A percentile compares a stretch with the other conserved stretches of the same genome.
phyloP scores from a whole-genome alignment of 371 early-diverging fungal genomes.

The Actinomortierella wolfii region DNA sequence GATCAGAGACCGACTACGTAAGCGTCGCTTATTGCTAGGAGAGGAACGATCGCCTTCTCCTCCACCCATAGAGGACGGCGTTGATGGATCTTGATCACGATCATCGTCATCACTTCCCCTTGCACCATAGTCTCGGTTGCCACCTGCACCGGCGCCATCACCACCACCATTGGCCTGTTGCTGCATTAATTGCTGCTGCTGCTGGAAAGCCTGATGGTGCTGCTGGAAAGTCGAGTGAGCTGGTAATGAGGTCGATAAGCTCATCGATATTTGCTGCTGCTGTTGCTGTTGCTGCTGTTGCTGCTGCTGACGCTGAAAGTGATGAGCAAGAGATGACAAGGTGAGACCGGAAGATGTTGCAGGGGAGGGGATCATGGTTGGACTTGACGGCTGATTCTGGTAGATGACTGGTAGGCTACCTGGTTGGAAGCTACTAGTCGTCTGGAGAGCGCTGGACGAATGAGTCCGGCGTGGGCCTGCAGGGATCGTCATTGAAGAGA shows the following conservation, averaged over 20 bases:
- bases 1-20: too few relatives aligned
- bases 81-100: too few relatives aligned
- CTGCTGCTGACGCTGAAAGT: conserved; percentile 28
- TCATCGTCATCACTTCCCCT: too few relatives aligned
- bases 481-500: conserved; percentile 3
- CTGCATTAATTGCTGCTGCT: too few relatives aligned
- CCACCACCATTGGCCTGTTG: too few relatives aligned
- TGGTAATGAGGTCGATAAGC: neutral
- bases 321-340: conserved; percentile 32
- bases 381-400: conserved; percentile 19
- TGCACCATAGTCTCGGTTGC: too few relatives aligned
- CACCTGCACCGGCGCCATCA: too few relatives aligned
- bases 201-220: too few relatives aligned
- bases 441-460: conserved; percentile 14
- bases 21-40: too few relatives aligned
- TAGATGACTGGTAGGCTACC: conserved; percentile 38
- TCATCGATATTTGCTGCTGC: conserved; percentile 7
- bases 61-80: too few relatives aligned
- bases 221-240: neutral
- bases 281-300: conserved; percentile 20
- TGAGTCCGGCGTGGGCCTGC: neutral
- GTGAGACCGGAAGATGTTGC: conserved; percentile 5
- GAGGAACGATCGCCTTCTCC: too few relatives aligned
- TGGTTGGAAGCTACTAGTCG: conserved; percentile 33
- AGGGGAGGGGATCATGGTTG: conserved; percentile 18